Evolutionary conservation across 2,329 filamentous ascomycete genomes (phyloP).

Genomic region (Bipolaris oryzae): DNA sequence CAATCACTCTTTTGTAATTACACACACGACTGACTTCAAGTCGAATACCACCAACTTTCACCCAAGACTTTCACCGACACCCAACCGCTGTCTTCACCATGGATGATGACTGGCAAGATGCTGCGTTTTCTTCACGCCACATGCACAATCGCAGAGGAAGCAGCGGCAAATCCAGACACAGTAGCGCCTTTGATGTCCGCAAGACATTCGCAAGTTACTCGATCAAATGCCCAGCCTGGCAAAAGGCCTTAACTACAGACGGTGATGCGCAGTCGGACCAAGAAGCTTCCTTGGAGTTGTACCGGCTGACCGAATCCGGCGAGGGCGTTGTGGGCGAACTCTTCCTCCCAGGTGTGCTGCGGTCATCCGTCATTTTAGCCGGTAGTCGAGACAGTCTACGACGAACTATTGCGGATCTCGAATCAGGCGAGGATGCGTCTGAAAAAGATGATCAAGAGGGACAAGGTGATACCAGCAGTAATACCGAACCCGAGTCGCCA

Average conservation of each 20-base stretch:
- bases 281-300: conserved; percentile 24
- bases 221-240: conserved; percentile 30
- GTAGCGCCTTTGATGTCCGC: conserved; percentile 27
- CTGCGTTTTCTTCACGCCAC: conserved; percentile 30
- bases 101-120: conserved; percentile 32
- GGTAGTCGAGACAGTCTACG: conserved; percentile 25
- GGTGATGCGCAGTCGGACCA: conserved; percentile 6
- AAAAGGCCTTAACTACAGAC: conserved; percentile 7
- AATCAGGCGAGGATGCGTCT: conserved; percentile 6
- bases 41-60: not conserved
- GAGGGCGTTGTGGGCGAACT: conserved; percentile 30
- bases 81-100: not conserved
- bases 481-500: conserved; percentile 9
- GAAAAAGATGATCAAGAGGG: not conserved
- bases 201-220: conserved; percentile 33
- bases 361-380: conserved; percentile 24
- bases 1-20: not conserved
- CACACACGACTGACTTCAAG: not conserved
- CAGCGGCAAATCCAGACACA: conserved; percentile 18
- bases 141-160: conserved; percentile 31
- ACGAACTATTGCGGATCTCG: conserved; percentile 10
- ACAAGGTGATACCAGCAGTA: not conserved
- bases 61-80: too few species aligned
- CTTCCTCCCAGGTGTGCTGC: conserved; percentile 20
- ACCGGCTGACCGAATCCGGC: conserved; percentile 26